Evolutionary conservation across 108 stramenopile species (phyloP).

Genomic region (Skeletonema grethae): DNA sequence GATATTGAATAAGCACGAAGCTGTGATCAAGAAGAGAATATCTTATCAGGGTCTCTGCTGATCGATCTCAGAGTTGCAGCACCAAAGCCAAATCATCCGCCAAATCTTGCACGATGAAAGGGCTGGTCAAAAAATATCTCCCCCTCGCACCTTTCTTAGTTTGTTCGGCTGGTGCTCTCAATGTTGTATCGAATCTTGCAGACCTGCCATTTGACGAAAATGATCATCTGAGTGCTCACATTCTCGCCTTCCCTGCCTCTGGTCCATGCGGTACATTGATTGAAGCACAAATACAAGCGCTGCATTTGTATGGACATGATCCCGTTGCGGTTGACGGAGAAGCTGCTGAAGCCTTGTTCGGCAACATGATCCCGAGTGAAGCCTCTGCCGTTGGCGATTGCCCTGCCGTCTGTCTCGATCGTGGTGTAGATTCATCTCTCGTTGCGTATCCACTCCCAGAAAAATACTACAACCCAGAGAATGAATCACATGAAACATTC

Average conservation of each 20-base stretch:
- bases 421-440: constrained; percentile 41
- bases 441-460: constrained; percentile 41
- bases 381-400: constrained; percentile 20
- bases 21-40: too few species aligned
- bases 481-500: constrained; percentile 31
- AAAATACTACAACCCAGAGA: constrained; percentile 30
- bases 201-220: constrained; percentile 54
- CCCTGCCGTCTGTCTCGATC: constrained; percentile 53
- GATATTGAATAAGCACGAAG: too few species aligned
- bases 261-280: constrained; percentile 38
- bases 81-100: neutral
- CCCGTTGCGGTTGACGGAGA: constrained; percentile 41
- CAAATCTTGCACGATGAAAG: neutral
- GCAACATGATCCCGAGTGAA: constrained; percentile 1
- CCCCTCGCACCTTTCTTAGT: neutral
- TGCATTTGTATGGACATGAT: constrained; percentile 22
- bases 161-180: neutral
- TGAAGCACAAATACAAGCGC: neutral
- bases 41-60: too few species aligned
- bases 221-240: constrained; percentile 38
- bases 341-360: constrained; percentile 26
- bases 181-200: constrained; percentile 18
- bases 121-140: neutral
- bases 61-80: too few species aligned
- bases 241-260: constrained; percentile 46